These are phyloP conservation scores for Chrysochromulina parva DNA, from an alignment of 78 protist genomes.

Conservation along the genomic window DNA sequence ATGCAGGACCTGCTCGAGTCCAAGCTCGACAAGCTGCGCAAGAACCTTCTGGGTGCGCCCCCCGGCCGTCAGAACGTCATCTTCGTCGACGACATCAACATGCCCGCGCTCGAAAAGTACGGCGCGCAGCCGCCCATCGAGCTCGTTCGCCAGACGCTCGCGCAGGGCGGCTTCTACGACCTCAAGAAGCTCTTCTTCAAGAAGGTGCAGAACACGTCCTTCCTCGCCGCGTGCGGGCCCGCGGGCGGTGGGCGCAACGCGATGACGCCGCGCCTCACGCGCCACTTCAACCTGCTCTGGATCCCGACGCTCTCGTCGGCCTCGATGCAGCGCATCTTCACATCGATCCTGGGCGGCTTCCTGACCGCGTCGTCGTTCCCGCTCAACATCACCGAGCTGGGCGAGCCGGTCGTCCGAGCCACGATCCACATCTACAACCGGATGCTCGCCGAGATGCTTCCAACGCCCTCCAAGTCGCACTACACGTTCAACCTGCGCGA, in stretches of 20 bases:
- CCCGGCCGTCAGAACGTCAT: conserved; percentile 55
- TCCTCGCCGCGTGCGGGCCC: conserved; percentile 77
- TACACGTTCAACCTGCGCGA: conserved; percentile 90
- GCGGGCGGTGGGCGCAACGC: conserved; percentile 84
- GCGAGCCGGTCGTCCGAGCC: conserved; percentile 51
- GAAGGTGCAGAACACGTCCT: conserved; percentile 29
- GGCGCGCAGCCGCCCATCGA: conserved; percentile 91
- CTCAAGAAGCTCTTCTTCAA: conserved; percentile 71
- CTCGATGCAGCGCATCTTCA: conserved; percentile 67
- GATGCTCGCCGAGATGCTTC: conserved; percentile 56
- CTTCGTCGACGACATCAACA: conserved; percentile 83
- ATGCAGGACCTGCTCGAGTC: conserved; percentile 59
- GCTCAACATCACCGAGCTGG: not conserved
- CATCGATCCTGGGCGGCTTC: conserved; percentile 68
- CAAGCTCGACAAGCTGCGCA: conserved; percentile 55
- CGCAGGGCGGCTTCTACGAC: conserved; percentile 80
- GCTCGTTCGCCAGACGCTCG: conserved; percentile 75
- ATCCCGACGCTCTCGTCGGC: conserved; percentile 43
- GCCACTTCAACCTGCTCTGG: conserved; percentile 65
- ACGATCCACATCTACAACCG: conserved; percentile 57
- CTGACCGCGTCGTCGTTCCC: not conserved
- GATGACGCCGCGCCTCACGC: conserved; percentile 66
- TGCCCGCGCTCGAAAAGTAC: conserved; percentile 68
- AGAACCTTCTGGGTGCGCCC: conserved; percentile 73
- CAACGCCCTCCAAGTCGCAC: conserved; percentile 83